Evolutionary conservation across 306 rosid species (phyloP).

Genomic region (Fragaria nilgerrensis): DNA sequence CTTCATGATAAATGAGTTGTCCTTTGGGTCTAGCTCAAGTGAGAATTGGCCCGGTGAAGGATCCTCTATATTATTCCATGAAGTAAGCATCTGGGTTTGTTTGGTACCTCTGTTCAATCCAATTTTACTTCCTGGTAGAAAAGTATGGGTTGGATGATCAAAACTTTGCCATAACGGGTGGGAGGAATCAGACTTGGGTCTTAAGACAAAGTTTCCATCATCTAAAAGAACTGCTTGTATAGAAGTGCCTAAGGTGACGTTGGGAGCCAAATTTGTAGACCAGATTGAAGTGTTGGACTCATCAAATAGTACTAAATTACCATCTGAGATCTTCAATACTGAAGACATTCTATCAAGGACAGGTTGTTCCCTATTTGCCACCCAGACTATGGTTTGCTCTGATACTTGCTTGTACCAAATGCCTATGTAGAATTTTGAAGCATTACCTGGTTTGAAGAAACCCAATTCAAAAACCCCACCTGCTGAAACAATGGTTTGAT

Average conservation of each 20-base stretch:
- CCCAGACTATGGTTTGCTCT: constrained; percentile 19
- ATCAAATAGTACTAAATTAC: constrained; percentile 31
- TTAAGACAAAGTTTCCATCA: constrained; percentile 34
- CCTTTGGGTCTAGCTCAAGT: constrained; percentile 36
- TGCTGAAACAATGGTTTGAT: constrained; percentile 28
- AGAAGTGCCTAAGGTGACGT: not conserved
- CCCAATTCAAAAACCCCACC: constrained; percentile 26
- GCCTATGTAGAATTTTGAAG: constrained; percentile 32
- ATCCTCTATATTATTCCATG: constrained; percentile 49
- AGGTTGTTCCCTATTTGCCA: constrained; percentile 42
- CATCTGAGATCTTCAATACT: constrained; percentile 17
- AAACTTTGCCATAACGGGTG: constrained; percentile 37
- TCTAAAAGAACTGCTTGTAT: constrained; percentile 23
- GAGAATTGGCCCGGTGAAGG: constrained; percentile 53
- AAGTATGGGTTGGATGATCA: constrained; percentile 37
- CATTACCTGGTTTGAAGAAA: constrained; percentile 33
- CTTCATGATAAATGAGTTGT: constrained; percentile 13
- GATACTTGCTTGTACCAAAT: constrained; percentile 27
- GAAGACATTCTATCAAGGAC: constrained; percentile 28
- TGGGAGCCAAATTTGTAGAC: constrained; percentile 23
- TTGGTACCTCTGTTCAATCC: constrained; percentile 29
- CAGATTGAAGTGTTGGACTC: constrained; percentile 19
- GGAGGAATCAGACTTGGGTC: not conserved
- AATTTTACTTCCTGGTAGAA: constrained; percentile 25
- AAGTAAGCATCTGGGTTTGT: constrained; percentile 31